phyloP scores from a whole-genome alignment of 495 filamentous ascomycete genomes.

The Acidomyces sp. region DNA sequence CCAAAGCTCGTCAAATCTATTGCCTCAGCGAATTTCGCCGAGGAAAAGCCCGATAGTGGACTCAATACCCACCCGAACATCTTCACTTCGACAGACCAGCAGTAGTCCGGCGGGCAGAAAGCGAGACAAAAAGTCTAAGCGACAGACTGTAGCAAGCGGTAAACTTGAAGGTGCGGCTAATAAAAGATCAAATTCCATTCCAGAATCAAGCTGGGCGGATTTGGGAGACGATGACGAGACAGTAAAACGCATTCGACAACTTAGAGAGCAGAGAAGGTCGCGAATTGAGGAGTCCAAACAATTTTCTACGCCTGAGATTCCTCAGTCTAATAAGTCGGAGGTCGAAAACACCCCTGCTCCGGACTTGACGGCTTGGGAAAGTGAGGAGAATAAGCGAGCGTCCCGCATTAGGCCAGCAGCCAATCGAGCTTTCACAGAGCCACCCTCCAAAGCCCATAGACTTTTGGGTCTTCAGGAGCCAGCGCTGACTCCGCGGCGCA shows the following conservation, averaged over 20 bases:
- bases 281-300: slow-evolving; percentile 11
- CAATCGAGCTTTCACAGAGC: slow-evolving; percentile 17
- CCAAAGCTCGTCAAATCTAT: slow-evolving; percentile 1
- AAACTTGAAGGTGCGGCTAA: background rate
- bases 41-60: slow-evolving; percentile 11
- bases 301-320: background rate
- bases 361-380: slow-evolving; percentile 1
- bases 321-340: background rate
- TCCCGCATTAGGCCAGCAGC: slow-evolving; percentile 1
- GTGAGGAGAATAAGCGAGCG: slow-evolving; percentile 9
- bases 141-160: slow-evolving; percentile 4
- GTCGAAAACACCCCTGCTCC: background rate
- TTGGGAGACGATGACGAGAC: slow-evolving; percentile 21
- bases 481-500: background rate
- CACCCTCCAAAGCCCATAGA: slow-evolving; percentile 26
- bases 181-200: background rate
- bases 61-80: slow-evolving; percentile 16
- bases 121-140: slow-evolving; percentile 11
- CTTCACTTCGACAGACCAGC: slow-evolving; percentile 13
- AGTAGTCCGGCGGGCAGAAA: slow-evolving; percentile 7
- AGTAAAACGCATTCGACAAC: slow-evolving; percentile 19
- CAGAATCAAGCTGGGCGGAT: slow-evolving; percentile 19
- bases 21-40: slow-evolving; percentile 4
- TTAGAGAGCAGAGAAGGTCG: slow-evolving; percentile 16
- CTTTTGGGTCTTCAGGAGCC: slow-evolving; percentile 21